A percentile compares a stretch with the other conserved stretches of the same genome.
Conservation (phyloP, 2,329 filamentous ascomycete species). For the Fusarium sp. region DNA sequence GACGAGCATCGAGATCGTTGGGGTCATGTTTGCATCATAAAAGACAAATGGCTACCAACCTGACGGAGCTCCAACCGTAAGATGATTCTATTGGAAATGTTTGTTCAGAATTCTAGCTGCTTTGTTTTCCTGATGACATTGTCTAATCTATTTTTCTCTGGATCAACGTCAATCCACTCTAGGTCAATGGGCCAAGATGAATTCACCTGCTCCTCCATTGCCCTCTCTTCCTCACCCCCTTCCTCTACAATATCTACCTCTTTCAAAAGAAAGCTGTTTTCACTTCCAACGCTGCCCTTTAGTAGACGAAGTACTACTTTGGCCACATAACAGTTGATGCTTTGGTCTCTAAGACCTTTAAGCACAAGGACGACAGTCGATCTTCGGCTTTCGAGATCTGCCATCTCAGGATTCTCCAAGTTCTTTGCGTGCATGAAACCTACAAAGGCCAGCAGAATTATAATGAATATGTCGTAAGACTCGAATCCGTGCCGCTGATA, state of each 20-base stretch:
- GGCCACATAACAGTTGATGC: background rate
- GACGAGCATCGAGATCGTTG: background rate
- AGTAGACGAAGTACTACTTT: background rate
- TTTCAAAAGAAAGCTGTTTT: accelerated
- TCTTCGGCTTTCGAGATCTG: background rate
- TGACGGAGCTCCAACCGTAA: accelerated
- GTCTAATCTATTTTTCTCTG: background rate
- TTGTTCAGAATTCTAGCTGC: background rate
- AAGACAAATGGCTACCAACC: background rate
- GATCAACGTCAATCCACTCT: background rate
- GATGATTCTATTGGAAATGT: background rate
- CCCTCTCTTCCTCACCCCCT: background rate
- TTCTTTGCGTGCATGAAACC: background rate
- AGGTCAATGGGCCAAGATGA: background rate
- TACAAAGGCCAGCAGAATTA: accelerated
- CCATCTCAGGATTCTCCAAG: accelerated
- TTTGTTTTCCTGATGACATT: background rate
- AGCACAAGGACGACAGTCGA: background rate
- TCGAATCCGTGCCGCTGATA: background rate
- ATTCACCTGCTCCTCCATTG: background rate
- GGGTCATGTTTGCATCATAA: conserved; percentile 1
- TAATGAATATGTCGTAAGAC: background rate
- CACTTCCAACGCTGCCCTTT: background rate
- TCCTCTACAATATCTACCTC: background rate
- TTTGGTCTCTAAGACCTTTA: background rate